Base-by-base conservation (phyloP, 768 basidiomycete species). In the Tricholoma matsutake region DNA sequence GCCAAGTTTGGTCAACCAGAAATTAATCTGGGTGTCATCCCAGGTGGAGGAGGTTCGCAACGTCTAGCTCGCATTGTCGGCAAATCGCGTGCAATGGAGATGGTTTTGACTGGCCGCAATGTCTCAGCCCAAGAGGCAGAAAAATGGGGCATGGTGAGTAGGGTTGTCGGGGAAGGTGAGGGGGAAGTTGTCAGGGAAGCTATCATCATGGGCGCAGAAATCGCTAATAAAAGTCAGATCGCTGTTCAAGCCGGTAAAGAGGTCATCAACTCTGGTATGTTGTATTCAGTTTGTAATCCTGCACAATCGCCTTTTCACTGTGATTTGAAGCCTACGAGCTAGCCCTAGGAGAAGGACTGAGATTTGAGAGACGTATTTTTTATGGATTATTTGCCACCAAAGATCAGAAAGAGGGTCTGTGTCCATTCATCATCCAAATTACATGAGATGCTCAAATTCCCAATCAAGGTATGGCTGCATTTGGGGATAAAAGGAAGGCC, bases 1-100 rank as follows among this genome's bases (percentile, higher is more conserved):
- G 96, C 96, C 16, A 86, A 87, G 67, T 97, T 99, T 66, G 94
- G 94, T 16, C 96, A 97, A 71, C 96, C 96, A 16, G 96, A 98
- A 73, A 94, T 99, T 74, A 95, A 92, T 70, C 82, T 98, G 31
- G 96, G 95, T 57, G 88, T 93, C 62, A 97, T 98, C 70, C 95
- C 96, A 14, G 96, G 96, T 3, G 94, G 90, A 8, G 96, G 96
- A 31, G 96, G 96, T 4, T 93, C 94, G 1, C 96, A 98, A 70
- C 89, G 96, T 45, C 86, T 98, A 57, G 85, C 91, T 13, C 86
- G 81, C 63, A 81, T 89, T 9, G 83, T 98, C 64, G 96, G 96
- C 47, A 98, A 97, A 76, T 92, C 93, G 8, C 86, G 92, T 63
- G 83, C 95, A 14, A 98, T 98, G 96, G 96, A 98, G 71, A 77